Evolutionary conservation across 2,329 filamentous ascomycete species (phyloP), one percentile per base, ranked within the genome.

Genomic region (Colletotrichum siamense): DNA sequence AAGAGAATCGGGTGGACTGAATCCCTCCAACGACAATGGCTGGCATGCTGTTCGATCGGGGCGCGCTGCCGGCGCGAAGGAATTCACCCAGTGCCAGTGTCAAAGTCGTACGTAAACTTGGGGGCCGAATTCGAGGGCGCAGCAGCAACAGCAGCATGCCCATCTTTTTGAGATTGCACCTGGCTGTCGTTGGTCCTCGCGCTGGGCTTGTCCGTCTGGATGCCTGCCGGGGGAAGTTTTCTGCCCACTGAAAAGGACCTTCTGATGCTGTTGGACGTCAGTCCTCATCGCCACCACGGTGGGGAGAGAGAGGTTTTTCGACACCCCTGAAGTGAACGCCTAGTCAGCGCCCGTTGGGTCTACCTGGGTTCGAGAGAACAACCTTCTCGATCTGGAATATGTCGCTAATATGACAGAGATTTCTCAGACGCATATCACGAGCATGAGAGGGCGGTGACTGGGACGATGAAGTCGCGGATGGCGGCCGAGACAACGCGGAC

Each of bases 11-110:
- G 36, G 18, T 39, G n/a, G 18, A 28, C 32, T 18, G 32, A 22
- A 64, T n/a, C 22, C 61, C n/a, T 24, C n/a, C 61, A 63, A 32
- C 61, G n/a, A n/a, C 61, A 22, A 39, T 3, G 28, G 24, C 30
- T 18, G 28, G 24, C n/a, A 32, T n/a, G 62, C 62, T 39, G 73
- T 71, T 76, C 15, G 73, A 68, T 73, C 63, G 73, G 73, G 63
- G 57, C 73, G 70, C 15, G 13, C 32, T 73, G 34, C 73, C 73
- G 63, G 30, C 34, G 69, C 63, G 64, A 34, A 74, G 28, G 28
- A 66, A 66, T 66, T 24, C 44, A 64, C 18, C 32, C 63, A 49
- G 24, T 61, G 52, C 34, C 26, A 49, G 24, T 30, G 26, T 8
- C 59, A 67, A 30, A 22, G 30, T 67, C 55, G 73, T 73, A 68